These are phyloP conservation scores for Panicum hallii DNA, from an alignment of 202 grass and related monocot genomes.

Conservation along the genomic window DNA sequence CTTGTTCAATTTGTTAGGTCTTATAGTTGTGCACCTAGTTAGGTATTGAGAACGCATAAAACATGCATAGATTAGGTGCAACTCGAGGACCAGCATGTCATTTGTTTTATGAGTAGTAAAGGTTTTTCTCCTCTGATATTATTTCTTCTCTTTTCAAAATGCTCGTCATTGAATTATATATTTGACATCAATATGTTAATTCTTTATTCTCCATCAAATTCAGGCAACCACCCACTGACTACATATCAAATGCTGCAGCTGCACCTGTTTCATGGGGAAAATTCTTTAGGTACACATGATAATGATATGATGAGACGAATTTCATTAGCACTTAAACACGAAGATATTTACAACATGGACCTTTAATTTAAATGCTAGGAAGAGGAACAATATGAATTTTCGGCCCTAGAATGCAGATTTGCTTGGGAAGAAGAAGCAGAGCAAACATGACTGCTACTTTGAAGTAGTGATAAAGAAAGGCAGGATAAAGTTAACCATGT, in stretches of 20 bases:
- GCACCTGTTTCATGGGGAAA: neutral
- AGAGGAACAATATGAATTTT: neutral
- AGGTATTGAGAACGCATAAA: neutral
- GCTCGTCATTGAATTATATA: neutral
- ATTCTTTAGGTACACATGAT: neutral
- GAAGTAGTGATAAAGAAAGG: conserved; percentile 12
- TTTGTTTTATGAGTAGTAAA: neutral
- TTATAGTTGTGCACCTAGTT: conserved; percentile 12
- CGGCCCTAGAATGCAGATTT: neutral
- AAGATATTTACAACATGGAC: neutral
- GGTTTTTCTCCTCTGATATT: neutral
- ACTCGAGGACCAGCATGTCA: neutral
- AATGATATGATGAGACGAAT: neutral
- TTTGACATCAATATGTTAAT: neutral
- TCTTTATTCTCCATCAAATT: neutral
- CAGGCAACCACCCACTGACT: neutral
- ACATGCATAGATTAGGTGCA: conserved; percentile 11
- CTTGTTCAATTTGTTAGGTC: conserved; percentile 26
- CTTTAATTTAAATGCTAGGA: conserved; percentile 24
- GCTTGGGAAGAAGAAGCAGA: neutral
- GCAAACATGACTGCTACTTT: neutral
- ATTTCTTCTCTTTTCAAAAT: neutral
- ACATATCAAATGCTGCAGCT: conserved; percentile 1
- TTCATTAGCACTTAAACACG: neutral
- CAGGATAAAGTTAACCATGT: conserved; percentile 6